Percentiles rank a stretch among this genome's conserved stretches.
Evolutionary conservation across 2,329 filamentous ascomycete species (phyloP).

Genomic region (Paecilomyces fulvus): DNA sequence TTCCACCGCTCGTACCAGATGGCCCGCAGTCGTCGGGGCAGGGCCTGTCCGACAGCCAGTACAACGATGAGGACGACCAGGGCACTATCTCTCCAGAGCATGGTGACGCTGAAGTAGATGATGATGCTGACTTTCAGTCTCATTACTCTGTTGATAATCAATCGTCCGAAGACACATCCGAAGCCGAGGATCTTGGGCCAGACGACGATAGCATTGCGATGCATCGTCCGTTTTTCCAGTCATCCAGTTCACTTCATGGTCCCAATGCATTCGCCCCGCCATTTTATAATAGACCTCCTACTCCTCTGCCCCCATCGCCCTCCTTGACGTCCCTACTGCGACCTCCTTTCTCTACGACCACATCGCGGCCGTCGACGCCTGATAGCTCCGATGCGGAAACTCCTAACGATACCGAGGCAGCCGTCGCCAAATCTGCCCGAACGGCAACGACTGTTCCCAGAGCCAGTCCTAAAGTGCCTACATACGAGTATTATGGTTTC

Average conservation of each 20-base stretch:
- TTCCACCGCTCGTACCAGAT: slow-evolving; percentile 21
- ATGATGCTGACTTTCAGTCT: slow-evolving; percentile 38
- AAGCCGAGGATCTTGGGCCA: slow-evolving; percentile 22
- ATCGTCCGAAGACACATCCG: slow-evolving; percentile 26
- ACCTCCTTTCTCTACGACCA: slow-evolving; percentile 54
- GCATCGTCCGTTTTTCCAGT: slow-evolving; percentile 32
- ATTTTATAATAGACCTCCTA: slow-evolving; percentile 96
- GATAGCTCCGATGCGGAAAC: slow-evolving; percentile 82
- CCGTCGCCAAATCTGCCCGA: slow-evolving; percentile 52
- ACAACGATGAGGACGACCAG: slow-evolving; percentile 19
- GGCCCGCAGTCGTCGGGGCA: slow-evolving; percentile 11
- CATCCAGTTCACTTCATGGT: slow-evolving; percentile 32
- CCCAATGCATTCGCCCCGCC: slow-evolving; percentile 60
- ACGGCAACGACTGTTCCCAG: slow-evolving; percentile 62
- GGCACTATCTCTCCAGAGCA: slow-evolving; percentile 20
- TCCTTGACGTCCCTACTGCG: slow-evolving; percentile 86
- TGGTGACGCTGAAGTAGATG: slow-evolving; percentile 23
- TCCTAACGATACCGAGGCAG: slow-evolving; percentile 50
- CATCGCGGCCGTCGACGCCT: slow-evolving; percentile 85
- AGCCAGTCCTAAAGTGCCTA: slow-evolving; percentile 88
- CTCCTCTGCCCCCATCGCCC: slow-evolving; percentile 83
- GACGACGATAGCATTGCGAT: slow-evolving; percentile 21
- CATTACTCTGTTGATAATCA: slow-evolving; percentile 36
- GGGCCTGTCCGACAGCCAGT: slow-evolving; percentile 8
- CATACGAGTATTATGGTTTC: slow-evolving; percentile 99